Evolutionary conservation across 352 stramenopile genomes (phyloP).

Genomic region (Phytopythium aichiense): DNA sequence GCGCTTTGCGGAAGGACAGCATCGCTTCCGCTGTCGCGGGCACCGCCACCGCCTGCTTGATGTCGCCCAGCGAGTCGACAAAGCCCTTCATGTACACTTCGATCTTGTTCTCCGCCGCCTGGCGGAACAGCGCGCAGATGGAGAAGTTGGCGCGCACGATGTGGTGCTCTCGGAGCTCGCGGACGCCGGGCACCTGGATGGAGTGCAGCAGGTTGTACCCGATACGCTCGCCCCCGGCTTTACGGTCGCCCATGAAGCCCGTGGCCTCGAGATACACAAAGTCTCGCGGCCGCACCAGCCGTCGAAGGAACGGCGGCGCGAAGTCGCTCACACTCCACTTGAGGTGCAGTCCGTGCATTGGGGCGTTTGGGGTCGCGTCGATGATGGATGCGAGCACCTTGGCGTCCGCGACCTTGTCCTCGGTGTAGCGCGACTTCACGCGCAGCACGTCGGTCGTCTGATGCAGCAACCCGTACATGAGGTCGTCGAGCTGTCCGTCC

Average conservation of each 20-base stretch:
- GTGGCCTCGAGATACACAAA: slow-evolving; percentile 30
- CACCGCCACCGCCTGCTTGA: slow-evolving; percentile 6
- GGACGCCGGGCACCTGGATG: slow-evolving; percentile 11
- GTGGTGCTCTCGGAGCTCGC: slow-evolving; percentile 9
- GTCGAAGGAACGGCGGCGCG: slow-evolving; percentile 10
- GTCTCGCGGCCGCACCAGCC: slow-evolving; percentile 25
- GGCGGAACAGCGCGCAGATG: slow-evolving; percentile 11
- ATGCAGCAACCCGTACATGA: slow-evolving; percentile 23
- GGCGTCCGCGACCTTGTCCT: slow-evolving; percentile 22
- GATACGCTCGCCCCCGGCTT: slow-evolving; percentile 15
- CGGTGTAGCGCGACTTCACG: slow-evolving; percentile 25
- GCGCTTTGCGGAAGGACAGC: slow-evolving; percentile 6
- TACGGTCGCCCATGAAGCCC: slow-evolving; percentile 13
- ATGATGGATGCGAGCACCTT: slow-evolving; percentile 25
- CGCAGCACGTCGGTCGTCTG: slow-evolving; percentile 25
- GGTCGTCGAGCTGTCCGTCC: slow-evolving; percentile 27
- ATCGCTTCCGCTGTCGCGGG: slow-evolving; percentile 1
- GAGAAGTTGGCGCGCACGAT: slow-evolving; percentile 19
- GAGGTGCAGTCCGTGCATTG: slow-evolving; percentile 20
- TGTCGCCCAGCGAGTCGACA: slow-evolving; percentile 7
- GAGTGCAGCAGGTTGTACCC: slow-evolving; percentile 25
- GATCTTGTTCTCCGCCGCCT: slow-evolving; percentile 4
- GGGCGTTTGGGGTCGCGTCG: slow-evolving; percentile 15
- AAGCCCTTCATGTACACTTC: slow-evolving; percentile 13
- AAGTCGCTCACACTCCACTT: slow-evolving; percentile 20